Percentiles rank a stretch among this genome's conserved stretches.
phyloP scores from a whole-genome alignment of 2,329 filamentous ascomycete genomes.

The Apiospora saccharicola region DNA sequence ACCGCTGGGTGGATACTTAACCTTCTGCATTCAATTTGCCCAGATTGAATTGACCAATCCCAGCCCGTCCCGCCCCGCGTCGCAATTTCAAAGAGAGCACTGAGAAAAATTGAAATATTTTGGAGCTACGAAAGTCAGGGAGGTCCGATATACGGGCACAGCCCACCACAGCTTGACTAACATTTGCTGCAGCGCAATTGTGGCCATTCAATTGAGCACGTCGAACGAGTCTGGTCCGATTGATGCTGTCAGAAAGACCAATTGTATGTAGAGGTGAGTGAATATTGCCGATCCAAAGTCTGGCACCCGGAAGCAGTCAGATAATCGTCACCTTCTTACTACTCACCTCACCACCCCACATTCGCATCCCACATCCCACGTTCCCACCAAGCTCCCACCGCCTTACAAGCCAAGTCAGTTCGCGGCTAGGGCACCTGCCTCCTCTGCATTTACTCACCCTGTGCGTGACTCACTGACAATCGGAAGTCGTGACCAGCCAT shows the following conservation, averaged over 20 bases:
- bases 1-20: not conserved
- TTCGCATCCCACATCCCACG: not conserved
- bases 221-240: not conserved
- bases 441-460: conserved; percentile 2
- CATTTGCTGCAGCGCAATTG: not conserved
- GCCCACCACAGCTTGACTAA: conserved; percentile 13
- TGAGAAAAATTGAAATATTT: not conserved
- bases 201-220: not conserved
- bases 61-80: not conserved
- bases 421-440: not conserved
- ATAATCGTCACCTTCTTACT: not conserved
- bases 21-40: conserved; percentile 8
- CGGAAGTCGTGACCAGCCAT: not conserved
- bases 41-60: not conserved
- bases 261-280: not conserved
- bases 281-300: not conserved
- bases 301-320: not conserved
- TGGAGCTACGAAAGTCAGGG: not conserved
- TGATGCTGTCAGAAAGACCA: not conserved
- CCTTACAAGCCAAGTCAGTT: not conserved
- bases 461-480: conserved; percentile 2
- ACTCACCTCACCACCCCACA: not conserved
- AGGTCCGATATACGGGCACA: conserved; percentile 7
- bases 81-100: not conserved
- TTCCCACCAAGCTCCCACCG: conserved; percentile 5